Evolutionary conservation across 768 basidiomycete genomes (phyloP), one percentile per base, ranked within the genome.

Genomic region (Kwoniella dejecticola): DNA sequence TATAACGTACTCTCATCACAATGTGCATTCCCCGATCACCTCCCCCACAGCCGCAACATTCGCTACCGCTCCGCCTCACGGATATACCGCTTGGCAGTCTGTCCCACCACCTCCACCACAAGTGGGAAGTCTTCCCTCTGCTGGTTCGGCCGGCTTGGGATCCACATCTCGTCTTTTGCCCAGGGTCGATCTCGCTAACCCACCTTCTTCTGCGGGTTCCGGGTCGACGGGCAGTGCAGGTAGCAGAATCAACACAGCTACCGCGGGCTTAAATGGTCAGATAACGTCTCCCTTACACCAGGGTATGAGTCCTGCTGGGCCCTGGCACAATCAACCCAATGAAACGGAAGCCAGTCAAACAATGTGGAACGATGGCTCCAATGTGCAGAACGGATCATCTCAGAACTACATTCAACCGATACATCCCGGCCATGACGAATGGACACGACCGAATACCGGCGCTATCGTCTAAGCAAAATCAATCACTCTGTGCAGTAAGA

Each of bases 191-290:
- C 42, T 52, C 29, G 50, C 24, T 46, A 49, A 36, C 13, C 62
- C 62, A 4, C 62, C 62, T 40, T 63, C 62, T 4, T 63, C 62
- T 8, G 36, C 62, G 10, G 62, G 62, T 5, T 63, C 62, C 0
- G 55, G 46, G 26, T 50, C 48, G 8, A 47, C 46, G 4, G 15
- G 23, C 11, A 29, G 48, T 50, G 36, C 24, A 21, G 36, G 40
- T 1, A 55, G 53, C 11, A 29, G 53, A 12, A 41, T 44, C 12
- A 26, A 10, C 24, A 23, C 24, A 15, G 29, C n/a, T 31, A 15
- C 49, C 13, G 41, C 38, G 31, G 52, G 33, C 38, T 13, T 54
- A 17, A 42, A 42, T n/a, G 48, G 48, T 31, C 48, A 50, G 21
- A 27, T 31, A 31, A 27, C 48, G 11, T 50, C 48, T n/a, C 29